Evolutionary conservation across 306 rosid species (phyloP).

Genomic region (Arachis hypogaea): DNA sequence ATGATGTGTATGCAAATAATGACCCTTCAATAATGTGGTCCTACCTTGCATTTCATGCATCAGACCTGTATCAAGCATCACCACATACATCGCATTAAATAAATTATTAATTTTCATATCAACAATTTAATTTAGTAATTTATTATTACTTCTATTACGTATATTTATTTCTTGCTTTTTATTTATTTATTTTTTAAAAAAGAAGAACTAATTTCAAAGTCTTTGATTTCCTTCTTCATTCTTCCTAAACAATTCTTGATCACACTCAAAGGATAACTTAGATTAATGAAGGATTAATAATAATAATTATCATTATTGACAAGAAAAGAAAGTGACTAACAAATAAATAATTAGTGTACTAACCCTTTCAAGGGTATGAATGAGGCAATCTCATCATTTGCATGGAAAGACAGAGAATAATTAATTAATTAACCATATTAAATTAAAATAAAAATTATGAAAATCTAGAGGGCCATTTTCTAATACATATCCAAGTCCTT

Average conservation of each 20-base stretch:
- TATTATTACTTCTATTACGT: background rate
- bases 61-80: conserved; percentile 29
- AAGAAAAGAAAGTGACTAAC: conserved; percentile 27
- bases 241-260: conserved; percentile 30
- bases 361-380: conserved; percentile 39
- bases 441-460: conserved; percentile 12
- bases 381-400: conserved; percentile 48
- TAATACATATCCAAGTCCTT: conserved; percentile 23
- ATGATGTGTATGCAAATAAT: conserved; percentile 44
- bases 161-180: background rate
- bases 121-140: too few relatives aligned
- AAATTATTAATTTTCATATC: background rate
- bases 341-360: conserved; percentile 35
- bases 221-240: background rate
- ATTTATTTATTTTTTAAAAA: background rate
- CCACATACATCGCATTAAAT: background rate
- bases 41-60: conserved; percentile 41
- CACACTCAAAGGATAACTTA: conserved; percentile 26
- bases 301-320: background rate
- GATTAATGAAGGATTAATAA: too few relatives aligned
- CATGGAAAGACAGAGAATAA: conserved; percentile 44
- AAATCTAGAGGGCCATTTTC: conserved; percentile 33
- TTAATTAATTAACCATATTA: conserved; percentile 28
- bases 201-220: background rate
- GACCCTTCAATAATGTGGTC: conserved; percentile 41